Conservation (phyloP, 1,284 basidiomycete species). For the Hymenochaete sp. region DNA sequence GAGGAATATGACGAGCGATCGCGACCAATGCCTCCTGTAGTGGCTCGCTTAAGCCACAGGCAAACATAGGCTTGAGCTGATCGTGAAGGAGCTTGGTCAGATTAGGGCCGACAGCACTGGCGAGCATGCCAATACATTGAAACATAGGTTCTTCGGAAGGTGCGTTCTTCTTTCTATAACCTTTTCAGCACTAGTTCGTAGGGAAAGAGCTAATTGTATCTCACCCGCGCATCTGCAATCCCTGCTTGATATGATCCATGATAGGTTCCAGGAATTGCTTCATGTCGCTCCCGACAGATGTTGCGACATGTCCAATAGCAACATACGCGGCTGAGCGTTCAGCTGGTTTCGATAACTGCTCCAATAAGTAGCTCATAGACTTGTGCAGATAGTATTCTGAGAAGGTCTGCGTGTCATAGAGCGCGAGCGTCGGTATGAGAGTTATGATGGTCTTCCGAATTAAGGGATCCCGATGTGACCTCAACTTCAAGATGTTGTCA, state of each 20-base stretch:
- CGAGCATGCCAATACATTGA: conserved; percentile 95
- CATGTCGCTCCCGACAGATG: conserved; percentile 90
- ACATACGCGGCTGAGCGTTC: conserved; percentile 65
- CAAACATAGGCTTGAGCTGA: conserved; percentile 94
- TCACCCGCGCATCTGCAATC: conserved; percentile 78
- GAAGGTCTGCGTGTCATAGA: conserved; percentile 89
- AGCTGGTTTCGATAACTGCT: conserved; percentile 81
- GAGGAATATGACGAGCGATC: conserved; percentile 85
- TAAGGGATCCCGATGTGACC: conserved; percentile 78
- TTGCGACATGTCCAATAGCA: conserved; percentile 90
- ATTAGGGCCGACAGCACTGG: conserved; percentile 91
- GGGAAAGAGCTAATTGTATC: conserved; percentile 22
- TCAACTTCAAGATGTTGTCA: conserved; percentile 85
- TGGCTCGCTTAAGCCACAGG: conserved; percentile 87
- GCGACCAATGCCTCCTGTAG: conserved; percentile 80
- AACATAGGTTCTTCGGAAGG: conserved; percentile 95
- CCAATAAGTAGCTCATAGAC: conserved; percentile 84
- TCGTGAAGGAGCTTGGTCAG: conserved; percentile 95
- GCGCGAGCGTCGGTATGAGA: conserved; percentile 88
- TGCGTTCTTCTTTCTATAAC: conserved; percentile 78
- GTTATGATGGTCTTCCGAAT: conserved; percentile 92
- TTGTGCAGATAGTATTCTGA: conserved; percentile 84
- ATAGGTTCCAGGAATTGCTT: conserved; percentile 92
- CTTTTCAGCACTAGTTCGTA: conserved; percentile 13
- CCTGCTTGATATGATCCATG: conserved; percentile 84